Evolutionary conservation across 441 rosid genomes (phyloP), one percentile per base, ranked within the genome.

Genomic region (Adansonia madagascariensis): DNA sequence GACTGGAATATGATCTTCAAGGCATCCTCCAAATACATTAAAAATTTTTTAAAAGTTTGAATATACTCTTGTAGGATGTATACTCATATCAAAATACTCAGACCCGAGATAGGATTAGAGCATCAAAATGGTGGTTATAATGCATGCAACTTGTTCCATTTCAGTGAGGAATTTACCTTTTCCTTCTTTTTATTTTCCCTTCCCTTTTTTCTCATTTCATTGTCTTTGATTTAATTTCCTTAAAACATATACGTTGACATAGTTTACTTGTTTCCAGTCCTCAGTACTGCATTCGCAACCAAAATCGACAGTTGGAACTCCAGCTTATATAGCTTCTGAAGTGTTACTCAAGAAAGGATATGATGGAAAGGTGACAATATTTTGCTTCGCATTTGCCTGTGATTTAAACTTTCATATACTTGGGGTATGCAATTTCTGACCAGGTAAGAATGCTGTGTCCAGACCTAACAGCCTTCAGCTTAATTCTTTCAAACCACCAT

Each of bases 251-350:
- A 47, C 75, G 22, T 46, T 80, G 49, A 53, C 24, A 50, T 75
- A 17, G 20, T 68, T 46, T 77, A 49, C 71, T 76, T 75, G 78
- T 55, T 17, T 20, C 18, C 89, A 96, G 99, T 94, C 98, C 8
- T 96, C 98, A 0, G 90, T 96, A 80, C 88, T 96, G 17, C 98
- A 96, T 80, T 94, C 99, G 0, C 98, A 93, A 79, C 99, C 99
- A 14, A 96, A 94, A 84, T 96, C 99, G n/a, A 93, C 99, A 0
- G 98, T 97, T 53, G 99, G 99, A 79, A 97, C 99, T 56, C 98
- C 99, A 47, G 99, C 99, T 43, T 97, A 97, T 68, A 97, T 93
- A 3, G 99, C 99, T 75, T 98, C 99, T 3, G 99, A 97, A 86
- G 97, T 94, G 64, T 85, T 97, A 67, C 94, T 91, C 22, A 93